Evolutionary conservation across 495 filamentous ascomycete genomes (phyloP), one percentile per base, ranked within the genome.

Genomic region (Aspergillus kassunensis): DNA sequence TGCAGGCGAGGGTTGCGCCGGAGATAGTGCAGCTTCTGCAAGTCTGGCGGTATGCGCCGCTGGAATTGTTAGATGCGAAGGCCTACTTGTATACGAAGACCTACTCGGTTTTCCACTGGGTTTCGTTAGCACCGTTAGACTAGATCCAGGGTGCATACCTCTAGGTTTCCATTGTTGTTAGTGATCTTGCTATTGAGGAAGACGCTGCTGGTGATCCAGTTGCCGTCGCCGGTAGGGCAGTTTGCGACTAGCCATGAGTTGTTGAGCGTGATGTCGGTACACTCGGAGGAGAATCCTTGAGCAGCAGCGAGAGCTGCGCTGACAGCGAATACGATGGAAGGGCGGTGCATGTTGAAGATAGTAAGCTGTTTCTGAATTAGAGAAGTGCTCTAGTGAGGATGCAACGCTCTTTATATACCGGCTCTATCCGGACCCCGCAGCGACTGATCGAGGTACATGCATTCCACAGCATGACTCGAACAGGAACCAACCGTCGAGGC

Each of bases 201-300:
- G 45, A 49, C 45, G 16, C 45, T 49, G 45, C 45, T 49, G 31
- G 45, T 49, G 20, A 49, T 49, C 33, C 16, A 10, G 1, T 36
- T 20, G 21, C 45, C 45, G 33, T 24, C 18, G 45, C 33, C 36
- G 3, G 31, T 39, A 6, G 45, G 45, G 39, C 45, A 49, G 20
- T 18, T 49, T 8, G 20, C 45, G 13, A 49, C 33, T 9, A 49
- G 19, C 45, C 45, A 49, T 31, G 25, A 16, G 4, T 39, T 20
- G 7, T 21, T 49, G 8, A 37, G 20, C 10, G 34, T n/a, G 33
- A 49, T 39, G 10, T 49, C 45, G 11, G 33, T 49, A 25, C 45
- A 49, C 9, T 49, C 45, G 19, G 34, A 36, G 6, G 33, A 16
- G 25, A 25, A 49, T 4, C 45, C 45, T 31, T 48, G 44, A 5